Base-by-base conservation (phyloP, 345 rosid genomes). In the Populus deltoides region DNA sequence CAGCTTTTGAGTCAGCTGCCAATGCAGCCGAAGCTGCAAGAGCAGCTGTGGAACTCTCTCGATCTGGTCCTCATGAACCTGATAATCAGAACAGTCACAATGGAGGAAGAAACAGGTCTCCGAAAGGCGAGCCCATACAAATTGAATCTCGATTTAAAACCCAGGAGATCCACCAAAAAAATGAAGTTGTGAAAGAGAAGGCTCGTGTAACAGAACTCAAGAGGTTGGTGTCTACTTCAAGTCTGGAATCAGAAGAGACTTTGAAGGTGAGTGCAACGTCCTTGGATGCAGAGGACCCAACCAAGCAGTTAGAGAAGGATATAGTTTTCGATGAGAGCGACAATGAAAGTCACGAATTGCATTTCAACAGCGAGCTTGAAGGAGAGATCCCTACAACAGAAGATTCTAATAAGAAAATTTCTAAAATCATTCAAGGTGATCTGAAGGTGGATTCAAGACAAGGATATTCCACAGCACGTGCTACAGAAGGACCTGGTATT, bases 21-120 rank as follows among this genome's bases (percentile, higher is more conserved):
- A 73, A 88, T 73, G 99, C 97, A 1, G 99, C 99, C 49, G 92
- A 49, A 20, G 98, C 99, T 22, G 99, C 99, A 75, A 89, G 90
- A 83, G 99, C 94, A 0, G 99, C 98, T 7, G 93, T 95, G 65
- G 98, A 91, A 78, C 99, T 95, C 78, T 92, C 94, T 33, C 92
- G 93, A 78, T 82, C 89, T 65, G 82, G 84, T 29, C 80, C 84
- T 72, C 83, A 80, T 66, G 88, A 86, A 80, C 88, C 87, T 0
- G 89, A 85, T 77, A 77, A 68, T 83, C 85, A 75, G 16, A 71
- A 68, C 65, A 77, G 85, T 72, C 82, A 7, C 55, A 31, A 61
- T 33, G 75, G 17, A 68, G 73, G 47, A 55, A 82, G 68, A 74
- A 67, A 71, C 38, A 57, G 27, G 72, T 59, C 35, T 59, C 75